Base-by-base conservation (phyloP, 352 stramenopile genomes). In the Thalassiosira hispida region DNA sequence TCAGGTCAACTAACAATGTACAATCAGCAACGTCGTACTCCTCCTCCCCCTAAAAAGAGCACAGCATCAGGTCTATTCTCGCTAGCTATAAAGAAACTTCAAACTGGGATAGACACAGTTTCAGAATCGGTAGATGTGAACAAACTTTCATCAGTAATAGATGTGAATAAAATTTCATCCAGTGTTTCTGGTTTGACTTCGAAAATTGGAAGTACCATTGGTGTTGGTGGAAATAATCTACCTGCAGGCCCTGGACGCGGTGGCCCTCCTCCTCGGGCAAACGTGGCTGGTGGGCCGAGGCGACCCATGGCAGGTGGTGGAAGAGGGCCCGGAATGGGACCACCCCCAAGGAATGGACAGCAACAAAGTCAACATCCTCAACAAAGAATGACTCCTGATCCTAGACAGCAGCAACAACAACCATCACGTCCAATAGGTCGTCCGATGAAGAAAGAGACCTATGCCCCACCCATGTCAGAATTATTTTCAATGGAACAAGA, bases 381-480 rank as follows among this genome's bases (percentile, higher is more conserved):
- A 52, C 73, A 67, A 38, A 12, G 27, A 40, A 69, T 31, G 47
- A 31, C 23, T 49, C 23, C 61, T 23, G n/a, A 51, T 64, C 56
- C 46, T 27, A 47, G 40, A 38, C 25, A 23, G 18, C 35, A 29
- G 12, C 23, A 16, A 33, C n/a, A 44, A 12, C 25, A 20, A 65
- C 22, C 16, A n/a, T n/a, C n/a, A 38, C 31, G 31, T 38, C 31
- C 31, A 38, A 3, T 8, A 38, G 31, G 18, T 2, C 55, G 23
- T 42, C 46, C 62, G 6, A 40, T 18, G 7, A 77, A 69, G 29
- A 29, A 52, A 63, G 66, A 78, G n/a, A 47, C 31, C 8, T 83
- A 80, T 69, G 69, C 69, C 57, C 76, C 76, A 55, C 76, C 76
- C 1, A 75, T 76, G 31, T 64, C 69, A 14, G 62, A 80, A 22